phyloP scores from a whole-genome alignment of 1,139 yeast genomes.

The Taphrina flavorubra region DNA sequence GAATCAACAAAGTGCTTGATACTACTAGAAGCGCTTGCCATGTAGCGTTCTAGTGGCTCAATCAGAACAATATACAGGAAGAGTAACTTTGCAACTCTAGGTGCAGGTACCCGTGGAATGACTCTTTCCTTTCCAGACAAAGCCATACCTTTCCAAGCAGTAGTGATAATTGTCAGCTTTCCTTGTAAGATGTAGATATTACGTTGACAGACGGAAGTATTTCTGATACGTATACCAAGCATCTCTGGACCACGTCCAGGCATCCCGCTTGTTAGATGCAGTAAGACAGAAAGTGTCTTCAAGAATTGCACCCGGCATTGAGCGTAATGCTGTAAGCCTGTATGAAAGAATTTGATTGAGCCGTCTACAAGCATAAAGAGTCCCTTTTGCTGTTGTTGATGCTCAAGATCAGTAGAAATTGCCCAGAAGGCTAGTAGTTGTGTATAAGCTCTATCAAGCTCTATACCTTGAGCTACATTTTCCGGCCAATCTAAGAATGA shows the following conservation, averaged over 20 bases:
- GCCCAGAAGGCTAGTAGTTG: constrained; percentile 1
- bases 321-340: background rate
- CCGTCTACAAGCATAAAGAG: background rate
- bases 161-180: background rate
- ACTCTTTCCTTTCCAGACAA: constrained; percentile 1
- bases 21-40: background rate
- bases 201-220: background rate
- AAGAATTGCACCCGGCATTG: background rate
- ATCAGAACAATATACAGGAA: background rate
- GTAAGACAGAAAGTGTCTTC: background rate
- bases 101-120: background rate
- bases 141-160: constrained; percentile 2
- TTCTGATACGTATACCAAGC: constrained; percentile 3
- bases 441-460: background rate
- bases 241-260: constrained; percentile 9
- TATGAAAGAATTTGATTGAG: background rate
- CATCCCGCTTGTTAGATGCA: constrained; percentile 8
- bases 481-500: constrained; percentile 1
- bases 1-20: constrained; percentile 5
- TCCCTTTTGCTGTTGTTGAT: background rate
- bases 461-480: background rate
- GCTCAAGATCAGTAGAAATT: background rate
- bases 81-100: background rate
- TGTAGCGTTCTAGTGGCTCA: constrained; percentile 7
- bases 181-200: constrained; percentile 1